Evolutionary conservation across 805 yeast species (phyloP), one percentile per base, ranked within the genome.

Genomic region (Pichia gijzeniarum): DNA sequence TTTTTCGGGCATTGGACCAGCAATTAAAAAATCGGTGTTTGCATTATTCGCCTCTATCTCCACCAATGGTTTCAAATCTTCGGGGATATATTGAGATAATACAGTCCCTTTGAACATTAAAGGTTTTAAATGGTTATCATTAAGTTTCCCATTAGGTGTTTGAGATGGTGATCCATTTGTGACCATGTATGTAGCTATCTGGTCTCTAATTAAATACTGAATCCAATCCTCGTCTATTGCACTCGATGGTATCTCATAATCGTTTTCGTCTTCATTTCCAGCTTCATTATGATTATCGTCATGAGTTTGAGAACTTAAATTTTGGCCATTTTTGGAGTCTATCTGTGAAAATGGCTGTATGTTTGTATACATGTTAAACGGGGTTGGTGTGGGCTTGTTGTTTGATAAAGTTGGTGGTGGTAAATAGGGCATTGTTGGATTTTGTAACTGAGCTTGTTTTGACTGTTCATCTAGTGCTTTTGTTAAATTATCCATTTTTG

Each of bases 1-100:
- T 10, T 46, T 56, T 18, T 62, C 67, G 2, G 70, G 68, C 12
- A 67, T 58, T 1, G 68, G 68, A 0, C 69, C 70, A 7, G 56
- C 51, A 16, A 65, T 58, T 13, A 62, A 38, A 43, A 61, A 62
- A 38, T 65, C 67, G 31, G 53, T 53, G 27, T 46, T 48, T 5
- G 60, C 55, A 38, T 48, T 54, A n/a, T 32, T 44, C 16, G 45
- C 13, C 17, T 45, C 48, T n/a, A 50, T 49, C 3, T 43, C 41
- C 17, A 50, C 48, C 16, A 49, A 35, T n/a, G 49, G 52, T 34
- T 43, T 49, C 16, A 53, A 50, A 35, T 61, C 67, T n/a, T 52
- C 40, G 2, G 66, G 65, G 22, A 59, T 45, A 40, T 53, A 51
- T 16, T 60, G 56, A 1, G 52, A 45, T 4, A 63, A 40, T 0